phyloP scores from a whole-genome alignment of 192 early-diverging fungal genomes.

The Geranomyces variabilis region DNA sequence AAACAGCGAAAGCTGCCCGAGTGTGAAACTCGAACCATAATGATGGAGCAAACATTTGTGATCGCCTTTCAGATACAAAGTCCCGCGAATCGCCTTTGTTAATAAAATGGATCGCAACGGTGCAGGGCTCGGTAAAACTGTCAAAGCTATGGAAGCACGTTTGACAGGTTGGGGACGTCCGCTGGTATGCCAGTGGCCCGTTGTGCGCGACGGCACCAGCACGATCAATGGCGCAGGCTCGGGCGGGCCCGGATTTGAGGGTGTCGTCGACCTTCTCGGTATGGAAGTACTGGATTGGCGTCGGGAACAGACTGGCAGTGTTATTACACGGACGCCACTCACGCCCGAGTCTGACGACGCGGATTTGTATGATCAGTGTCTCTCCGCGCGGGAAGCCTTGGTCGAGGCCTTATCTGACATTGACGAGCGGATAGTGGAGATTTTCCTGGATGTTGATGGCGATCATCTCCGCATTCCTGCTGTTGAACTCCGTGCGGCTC shows the following conservation, averaged over 20 bases:
- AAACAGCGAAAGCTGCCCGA: too few species aligned
- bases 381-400: constrained; percentile 65
- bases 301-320: constrained; percentile 45
- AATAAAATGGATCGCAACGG: constrained; percentile 96
- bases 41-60: too few species aligned
- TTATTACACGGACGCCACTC: constrained; percentile 29
- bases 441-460: constrained; percentile 75
- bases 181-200: constrained; percentile 75
- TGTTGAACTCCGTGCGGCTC: constrained; percentile 61
- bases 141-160: constrained; percentile 41
- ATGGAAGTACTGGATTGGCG: constrained; percentile 72
- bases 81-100: constrained; percentile 87
- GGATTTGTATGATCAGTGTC: constrained; percentile 27
- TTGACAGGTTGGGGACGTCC: constrained; percentile 59
- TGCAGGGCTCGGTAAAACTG: constrained; percentile 63
- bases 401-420: constrained; percentile 83
- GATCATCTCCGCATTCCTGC: constrained; percentile 71
- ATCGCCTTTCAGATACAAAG: constrained; percentile 27
- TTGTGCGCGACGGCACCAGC: constrained; percentile 47
- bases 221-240: constrained; percentile 31
- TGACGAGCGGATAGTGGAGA: constrained; percentile 83
- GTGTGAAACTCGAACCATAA: too few species aligned
- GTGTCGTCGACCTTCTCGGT: constrained; percentile 74
- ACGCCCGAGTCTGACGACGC: not conserved
- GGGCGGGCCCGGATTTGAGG: constrained; percentile 50